Conservation (phyloP, 805 yeast species). For the Candida namnaoensis region DNA sequence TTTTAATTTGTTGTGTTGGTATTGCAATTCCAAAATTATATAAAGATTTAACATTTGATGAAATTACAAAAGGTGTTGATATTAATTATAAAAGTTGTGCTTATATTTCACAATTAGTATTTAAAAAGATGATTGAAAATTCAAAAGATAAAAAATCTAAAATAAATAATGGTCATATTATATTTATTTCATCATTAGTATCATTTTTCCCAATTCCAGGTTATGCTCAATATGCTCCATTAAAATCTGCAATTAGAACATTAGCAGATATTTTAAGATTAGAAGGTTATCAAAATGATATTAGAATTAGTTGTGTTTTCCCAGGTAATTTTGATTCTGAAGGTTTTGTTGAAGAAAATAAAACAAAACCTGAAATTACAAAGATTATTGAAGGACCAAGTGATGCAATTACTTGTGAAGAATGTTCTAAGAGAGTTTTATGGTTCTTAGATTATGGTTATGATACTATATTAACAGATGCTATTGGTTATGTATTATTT, state of each 20-base stretch:
- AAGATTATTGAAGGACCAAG: slow-evolving; percentile 81
- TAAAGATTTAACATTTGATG: slow-evolving; percentile 49
- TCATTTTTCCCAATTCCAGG: slow-evolving; percentile 89
- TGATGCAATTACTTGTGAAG: slow-evolving; percentile 52
- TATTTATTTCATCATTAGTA: slow-evolving; percentile 65
- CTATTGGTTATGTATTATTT: slow-evolving; percentile 75
- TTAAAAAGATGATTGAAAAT: slow-evolving; percentile 29
- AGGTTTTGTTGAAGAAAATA: slow-evolving; percentile 75
- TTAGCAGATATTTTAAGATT: slow-evolving; percentile 74
- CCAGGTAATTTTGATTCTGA: slow-evolving; percentile 91
- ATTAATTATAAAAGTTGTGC: slow-evolving; percentile 70
- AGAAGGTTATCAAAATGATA: slow-evolving; percentile 62
- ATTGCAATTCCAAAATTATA: slow-evolving; percentile 74
- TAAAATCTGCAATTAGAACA: slow-evolving; percentile 74
- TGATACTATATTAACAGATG: slow-evolving; percentile 72
- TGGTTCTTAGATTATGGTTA: slow-evolving; percentile 52
- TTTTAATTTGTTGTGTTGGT: slow-evolving; percentile 83
- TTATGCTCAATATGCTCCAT: slow-evolving; percentile 83
- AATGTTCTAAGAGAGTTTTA: slow-evolving; percentile 57
- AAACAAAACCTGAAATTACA: slow-evolving; percentile 81
- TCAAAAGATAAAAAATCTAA: slow-evolving; percentile 15
- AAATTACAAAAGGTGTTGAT: slow-evolving; percentile 52
- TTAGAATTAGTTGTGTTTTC: slow-evolving; percentile 63
- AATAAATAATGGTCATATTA: slow-evolving; percentile 36
- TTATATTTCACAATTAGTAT: slow-evolving; percentile 58